Conservation (phyloP, 2,329 filamentous ascomycete species). For the Cyphellophora europaea region DNA sequence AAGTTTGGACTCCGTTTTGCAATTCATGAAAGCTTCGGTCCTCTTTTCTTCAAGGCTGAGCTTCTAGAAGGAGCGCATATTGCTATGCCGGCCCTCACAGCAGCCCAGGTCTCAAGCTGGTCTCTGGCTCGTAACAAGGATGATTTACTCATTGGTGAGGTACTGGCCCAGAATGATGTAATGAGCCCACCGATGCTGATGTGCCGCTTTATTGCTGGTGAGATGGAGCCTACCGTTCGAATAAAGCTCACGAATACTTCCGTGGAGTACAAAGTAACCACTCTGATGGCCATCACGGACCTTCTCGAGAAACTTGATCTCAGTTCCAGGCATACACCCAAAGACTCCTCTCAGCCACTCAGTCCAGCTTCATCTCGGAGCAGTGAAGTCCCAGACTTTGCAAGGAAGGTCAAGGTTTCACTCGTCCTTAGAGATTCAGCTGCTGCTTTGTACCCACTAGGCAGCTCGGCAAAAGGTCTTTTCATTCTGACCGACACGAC, state of each 20-base stretch:
- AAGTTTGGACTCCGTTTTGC: constrained; percentile 53
- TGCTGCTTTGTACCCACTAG: constrained; percentile 73
- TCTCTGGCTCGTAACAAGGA: constrained; percentile 53
- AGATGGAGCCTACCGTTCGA: constrained; percentile 85
- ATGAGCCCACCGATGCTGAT: constrained; percentile 57
- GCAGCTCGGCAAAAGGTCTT: constrained; percentile 64
- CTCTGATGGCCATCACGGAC: constrained; percentile 68
- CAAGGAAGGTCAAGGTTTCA: constrained; percentile 43
- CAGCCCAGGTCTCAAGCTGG: constrained; percentile 61
- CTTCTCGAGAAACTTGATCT: constrained; percentile 57
- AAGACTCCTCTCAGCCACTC: constrained; percentile 32
- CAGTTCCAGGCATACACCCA: neutral
- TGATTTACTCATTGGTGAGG: constrained; percentile 63
- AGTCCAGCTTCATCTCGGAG: constrained; percentile 13
- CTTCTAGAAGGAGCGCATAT: constrained; percentile 71
- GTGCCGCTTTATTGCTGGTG: constrained; percentile 83
- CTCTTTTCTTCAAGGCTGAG: constrained; percentile 46
- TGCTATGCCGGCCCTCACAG: constrained; percentile 71
- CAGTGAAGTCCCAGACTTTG: constrained; percentile 10
- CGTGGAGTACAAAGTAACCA: constrained; percentile 81
- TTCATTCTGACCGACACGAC: constrained; percentile 71
- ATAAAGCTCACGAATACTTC: constrained; percentile 75
- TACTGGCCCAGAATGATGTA: constrained; percentile 32
- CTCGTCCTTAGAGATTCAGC: constrained; percentile 73
- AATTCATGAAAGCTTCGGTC: constrained; percentile 61